phyloP scores from a whole-genome alignment of 2,329 filamentous ascomycete genomes.

The Aspergillus glaucus region DNA sequence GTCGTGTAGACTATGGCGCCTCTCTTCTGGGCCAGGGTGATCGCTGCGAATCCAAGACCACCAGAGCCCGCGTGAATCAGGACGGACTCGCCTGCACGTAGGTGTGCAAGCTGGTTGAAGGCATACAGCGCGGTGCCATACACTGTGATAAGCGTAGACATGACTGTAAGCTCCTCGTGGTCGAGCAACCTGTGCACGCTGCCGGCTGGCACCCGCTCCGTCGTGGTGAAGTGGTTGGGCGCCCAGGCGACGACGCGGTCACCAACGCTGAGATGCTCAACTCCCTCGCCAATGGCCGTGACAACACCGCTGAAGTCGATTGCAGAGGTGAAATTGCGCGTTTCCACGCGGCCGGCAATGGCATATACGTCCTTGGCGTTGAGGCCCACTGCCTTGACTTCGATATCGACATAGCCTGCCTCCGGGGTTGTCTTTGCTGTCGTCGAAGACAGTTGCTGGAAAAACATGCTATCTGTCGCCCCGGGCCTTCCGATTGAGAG shows the following conservation, averaged over 20 bases:
- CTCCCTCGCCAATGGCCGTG: constrained; percentile 2
- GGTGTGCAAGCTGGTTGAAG: neutral
- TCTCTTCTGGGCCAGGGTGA: neutral
- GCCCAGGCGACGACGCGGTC: constrained; percentile 13
- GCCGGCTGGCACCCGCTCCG: neutral
- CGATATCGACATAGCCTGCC: constrained; percentile 6
- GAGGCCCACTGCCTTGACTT: constrained; percentile 9
- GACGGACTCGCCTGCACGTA: neutral
- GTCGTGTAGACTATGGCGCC: neutral
- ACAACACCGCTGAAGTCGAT: constrained; percentile 1
- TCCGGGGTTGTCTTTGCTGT: neutral
- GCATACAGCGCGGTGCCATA: neutral
- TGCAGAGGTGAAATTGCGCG: neutral
- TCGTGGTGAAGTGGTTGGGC: constrained; percentile 5
- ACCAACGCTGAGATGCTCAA: constrained; percentile 4
- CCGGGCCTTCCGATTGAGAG: neutral
- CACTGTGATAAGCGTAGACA: neutral
- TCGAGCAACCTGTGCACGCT: neutral
- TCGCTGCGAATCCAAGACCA: neutral
- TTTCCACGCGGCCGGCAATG: constrained; percentile 6
- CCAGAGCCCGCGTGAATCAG: neutral
- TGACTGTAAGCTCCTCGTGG: neutral
- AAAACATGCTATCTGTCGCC: neutral
- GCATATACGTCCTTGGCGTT: constrained; percentile 12
- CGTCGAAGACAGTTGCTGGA: neutral